Conservation (phyloP, 2,329 filamentous ascomycete genomes). For the Neofusicoccum ribis region DNA sequence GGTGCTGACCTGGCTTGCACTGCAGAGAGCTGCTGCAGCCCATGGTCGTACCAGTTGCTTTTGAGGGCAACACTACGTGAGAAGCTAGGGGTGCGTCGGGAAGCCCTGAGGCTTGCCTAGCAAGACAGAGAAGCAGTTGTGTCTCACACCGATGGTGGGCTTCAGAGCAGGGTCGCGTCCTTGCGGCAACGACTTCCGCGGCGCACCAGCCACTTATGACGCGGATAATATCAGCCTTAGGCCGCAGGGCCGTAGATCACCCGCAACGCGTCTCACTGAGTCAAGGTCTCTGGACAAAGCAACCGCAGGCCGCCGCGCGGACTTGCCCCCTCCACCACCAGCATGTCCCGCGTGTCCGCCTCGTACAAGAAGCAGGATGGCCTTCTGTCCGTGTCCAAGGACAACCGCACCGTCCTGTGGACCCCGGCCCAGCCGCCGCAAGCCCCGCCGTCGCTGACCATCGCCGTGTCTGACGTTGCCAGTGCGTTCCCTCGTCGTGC, state of each 20-base stretch:
- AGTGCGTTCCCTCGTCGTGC: conserved; percentile 55
- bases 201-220: conserved; percentile 7
- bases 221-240: conserved; percentile 5
- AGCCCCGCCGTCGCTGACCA: conserved; percentile 64
- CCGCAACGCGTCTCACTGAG: conserved; percentile 7
- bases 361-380: conserved; percentile 97
- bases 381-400: conserved; percentile 70
- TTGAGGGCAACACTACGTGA: no score
- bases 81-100: no score
- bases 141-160: no score
- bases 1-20: not conserved
- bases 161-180: no score
- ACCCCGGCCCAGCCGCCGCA: conserved; percentile 69
- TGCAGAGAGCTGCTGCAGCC: not conserved
- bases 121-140: no score
- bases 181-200: no score
- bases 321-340: conserved; percentile 21
- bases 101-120: no score
- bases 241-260: conserved; percentile 12
- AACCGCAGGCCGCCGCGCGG: conserved; percentile 10
- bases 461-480: conserved; percentile 74
- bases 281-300: not conserved
- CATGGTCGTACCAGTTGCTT: no score
- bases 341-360: conserved; percentile 39
- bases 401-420: conserved; percentile 78